Base-by-base conservation (phyloP, 441 rosid genomes). In the Populus hybrid region DNA sequence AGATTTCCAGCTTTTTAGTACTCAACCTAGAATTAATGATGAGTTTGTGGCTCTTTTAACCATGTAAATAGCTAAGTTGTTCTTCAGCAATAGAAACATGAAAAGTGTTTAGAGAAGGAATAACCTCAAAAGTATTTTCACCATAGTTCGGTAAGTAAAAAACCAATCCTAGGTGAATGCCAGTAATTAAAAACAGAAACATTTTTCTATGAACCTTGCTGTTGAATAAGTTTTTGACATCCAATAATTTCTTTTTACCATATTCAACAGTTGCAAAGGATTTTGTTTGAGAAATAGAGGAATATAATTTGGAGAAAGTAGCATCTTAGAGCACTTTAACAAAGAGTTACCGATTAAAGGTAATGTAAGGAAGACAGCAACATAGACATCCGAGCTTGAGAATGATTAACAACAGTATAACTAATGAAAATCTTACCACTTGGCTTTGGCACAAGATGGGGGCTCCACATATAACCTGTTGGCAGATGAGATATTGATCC, bases 391-490 rank as follows among this genome's bases (percentile, higher is more conserved):
- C 9, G 16, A 38, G 59, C 21, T 63, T 35, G 33, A 74, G 69
- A 16, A 29, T 29, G 14, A 16, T 31, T 31, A 67, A 67, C 36
- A 16, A 53, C 21, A 53, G 61, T 53, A 18, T 53, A 42, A 71
- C 1, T 6, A 31, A 45, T 16, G 24, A 4, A 42, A 65, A 69
- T 64, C 80, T 83, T 84, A 96, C 99, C 99, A 79, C 75, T 89
- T 76, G 99, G 99, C 86, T 96, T 96, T 80, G 99, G 94, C 84
- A 96, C 98, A 73, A 96, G 90, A 81, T 90, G 93, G 69, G 98
- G 93, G 86, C 99, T 96, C 98, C 99, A 96, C 94, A 96, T 87
- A 85, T 96, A 94, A 86, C 92, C 98, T 16, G 98, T 96, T 78
- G 99, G 99, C 78, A 96, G 82, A 83, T 96, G 98, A 63, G 98